phyloP scores from a whole-genome alignment of 257 asterid species.

The Nicotiana tomentosiformis region DNA sequence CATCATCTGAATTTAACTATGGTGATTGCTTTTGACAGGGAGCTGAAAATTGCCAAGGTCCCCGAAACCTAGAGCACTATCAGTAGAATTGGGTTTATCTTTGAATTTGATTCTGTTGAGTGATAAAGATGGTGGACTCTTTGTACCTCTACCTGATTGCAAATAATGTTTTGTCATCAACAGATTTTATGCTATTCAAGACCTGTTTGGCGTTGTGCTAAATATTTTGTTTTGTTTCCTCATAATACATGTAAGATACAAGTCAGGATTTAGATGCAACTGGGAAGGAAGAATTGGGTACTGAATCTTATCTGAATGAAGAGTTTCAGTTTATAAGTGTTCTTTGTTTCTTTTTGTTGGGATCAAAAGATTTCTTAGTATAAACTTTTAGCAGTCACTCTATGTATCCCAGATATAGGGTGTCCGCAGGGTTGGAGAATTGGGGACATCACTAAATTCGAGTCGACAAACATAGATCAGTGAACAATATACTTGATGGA shows the following conservation, averaged over 20 bases:
- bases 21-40: neutral
- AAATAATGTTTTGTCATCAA: constrained; percentile 1
- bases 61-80: neutral
- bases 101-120: constrained; percentile 7
- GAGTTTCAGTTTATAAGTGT: neutral
- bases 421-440: no score
- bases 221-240: neutral
- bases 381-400: no score
- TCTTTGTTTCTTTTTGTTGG: neutral
- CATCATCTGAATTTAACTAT: neutral
- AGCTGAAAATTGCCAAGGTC: neutral
- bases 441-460: no score
- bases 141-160: constrained; percentile 3
- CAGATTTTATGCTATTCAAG: constrained; percentile 3
- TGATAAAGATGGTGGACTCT: constrained; percentile 5
- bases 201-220: neutral
- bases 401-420: no score
- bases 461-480: no score
- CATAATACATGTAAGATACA: neutral
- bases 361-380: no score
- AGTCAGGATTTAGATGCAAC: neutral
- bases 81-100: neutral
- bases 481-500: no score
- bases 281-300: neutral
- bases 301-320: neutral